Conservation (phyloP, 2,329 filamentous ascomycete species). For the Dothiorella sarmentorum region DNA sequence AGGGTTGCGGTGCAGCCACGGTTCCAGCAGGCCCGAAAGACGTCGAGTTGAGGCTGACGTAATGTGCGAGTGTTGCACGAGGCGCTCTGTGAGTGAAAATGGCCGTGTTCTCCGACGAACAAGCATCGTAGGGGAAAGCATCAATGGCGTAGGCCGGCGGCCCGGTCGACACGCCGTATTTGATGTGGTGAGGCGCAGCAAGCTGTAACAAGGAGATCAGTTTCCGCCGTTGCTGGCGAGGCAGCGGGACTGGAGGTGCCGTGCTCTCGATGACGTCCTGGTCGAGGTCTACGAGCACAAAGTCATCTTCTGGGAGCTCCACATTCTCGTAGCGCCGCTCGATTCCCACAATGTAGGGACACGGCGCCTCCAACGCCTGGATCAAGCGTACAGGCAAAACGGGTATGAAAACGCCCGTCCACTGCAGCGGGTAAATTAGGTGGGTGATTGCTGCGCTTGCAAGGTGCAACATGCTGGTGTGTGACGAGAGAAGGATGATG, state of each 20-base stretch:
- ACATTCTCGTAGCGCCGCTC: conserved; percentile 86
- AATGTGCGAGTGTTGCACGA: conserved; percentile 73
- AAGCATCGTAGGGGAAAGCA: conserved; percentile 85
- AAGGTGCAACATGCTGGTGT: conserved; percentile 93
- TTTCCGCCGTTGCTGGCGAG: conserved; percentile 86
- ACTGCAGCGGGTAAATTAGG: conserved; percentile 84
- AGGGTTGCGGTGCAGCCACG: conserved; percentile 48
- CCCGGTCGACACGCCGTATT: conserved; percentile 80
- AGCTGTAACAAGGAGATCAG: conserved; percentile 82
- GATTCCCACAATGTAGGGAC: conserved; percentile 94
- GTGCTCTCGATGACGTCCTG: conserved; percentile 86
- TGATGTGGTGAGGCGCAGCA: conserved; percentile 83
- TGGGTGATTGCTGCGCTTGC: conserved; percentile 83
- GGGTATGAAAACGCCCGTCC: conserved; percentile 92
- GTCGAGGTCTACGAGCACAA: conserved; percentile 85
- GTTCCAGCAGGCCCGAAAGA: conserved; percentile 67
- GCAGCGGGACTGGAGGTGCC: conserved; percentile 70
- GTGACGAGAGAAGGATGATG: conserved; percentile 93
- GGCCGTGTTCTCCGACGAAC: conserved; percentile 78
- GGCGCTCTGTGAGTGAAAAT: conserved; percentile 72
- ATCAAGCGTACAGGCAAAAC: conserved; percentile 82
- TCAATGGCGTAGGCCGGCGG: conserved; percentile 92
- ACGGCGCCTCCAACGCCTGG: conserved; percentile 88
- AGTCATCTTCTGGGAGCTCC: conserved; percentile 89
- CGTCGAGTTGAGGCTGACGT: conserved; percentile 84